Evolutionary conservation across 1,139 yeast genomes (phyloP).

Genomic region (Taphrina confusa): DNA sequence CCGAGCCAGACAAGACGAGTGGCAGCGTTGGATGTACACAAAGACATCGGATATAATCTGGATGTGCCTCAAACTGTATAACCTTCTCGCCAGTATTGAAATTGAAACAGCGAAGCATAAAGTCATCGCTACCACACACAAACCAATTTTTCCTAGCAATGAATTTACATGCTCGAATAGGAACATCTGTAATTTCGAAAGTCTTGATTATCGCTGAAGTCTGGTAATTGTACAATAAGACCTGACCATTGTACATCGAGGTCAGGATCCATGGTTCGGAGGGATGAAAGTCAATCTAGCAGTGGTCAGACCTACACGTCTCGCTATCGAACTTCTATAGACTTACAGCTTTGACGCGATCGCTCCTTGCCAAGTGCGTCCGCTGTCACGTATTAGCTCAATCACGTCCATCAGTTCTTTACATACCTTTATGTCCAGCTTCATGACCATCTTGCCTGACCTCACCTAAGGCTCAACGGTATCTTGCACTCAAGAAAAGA

Average conservation of each 20-base stretch:
- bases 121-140: constrained; percentile 94
- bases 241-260: constrained; percentile 38
- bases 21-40: constrained; percentile 95
- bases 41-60: constrained; percentile 89
- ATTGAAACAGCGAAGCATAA: constrained; percentile 86
- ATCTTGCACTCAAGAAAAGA: no score
- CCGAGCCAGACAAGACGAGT: constrained; percentile 82
- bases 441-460: constrained; percentile 27
- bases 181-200: constrained; percentile 87
- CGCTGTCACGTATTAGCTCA: constrained; percentile 47
- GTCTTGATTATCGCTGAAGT: constrained; percentile 59
- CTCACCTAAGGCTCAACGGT: neutral
- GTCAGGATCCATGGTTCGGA: constrained; percentile 77
- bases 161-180: constrained; percentile 92
- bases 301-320: neutral
- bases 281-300: constrained; percentile 85
- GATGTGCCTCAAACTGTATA: constrained; percentile 95
- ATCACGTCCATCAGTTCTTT: no score
- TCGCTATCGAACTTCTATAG: neutral
- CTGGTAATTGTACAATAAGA: constrained; percentile 38
- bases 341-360: constrained; percentile 73
- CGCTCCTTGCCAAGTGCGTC: constrained; percentile 82
- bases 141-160: constrained; percentile 97
- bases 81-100: constrained; percentile 94
- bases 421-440: constrained; percentile 30